These are phyloP conservation scores for Raphidocelis subcapitata DNA, from an alignment of 139 green algal genomes.

Conservation along the genomic window DNA sequence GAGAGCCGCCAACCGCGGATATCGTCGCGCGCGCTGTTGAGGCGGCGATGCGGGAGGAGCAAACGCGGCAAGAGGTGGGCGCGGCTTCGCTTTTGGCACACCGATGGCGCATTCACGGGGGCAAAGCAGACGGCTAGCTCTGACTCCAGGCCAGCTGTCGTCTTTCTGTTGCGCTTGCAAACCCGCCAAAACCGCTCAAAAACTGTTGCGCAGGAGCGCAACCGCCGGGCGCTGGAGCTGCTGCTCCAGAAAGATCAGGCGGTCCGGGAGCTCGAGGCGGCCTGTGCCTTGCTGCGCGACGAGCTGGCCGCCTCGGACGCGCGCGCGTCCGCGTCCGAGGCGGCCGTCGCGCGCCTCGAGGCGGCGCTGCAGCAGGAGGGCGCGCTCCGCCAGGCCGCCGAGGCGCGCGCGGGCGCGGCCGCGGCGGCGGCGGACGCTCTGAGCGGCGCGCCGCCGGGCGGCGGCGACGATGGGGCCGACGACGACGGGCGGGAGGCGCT, in stretches of 20 bases:
- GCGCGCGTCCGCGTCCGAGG: neutral
- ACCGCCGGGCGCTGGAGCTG: conserved; percentile 42
- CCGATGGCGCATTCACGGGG: neutral
- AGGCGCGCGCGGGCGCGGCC: too few species aligned
- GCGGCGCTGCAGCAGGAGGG: neutral
- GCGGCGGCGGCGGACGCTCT: too few species aligned
- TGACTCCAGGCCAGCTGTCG: neutral
- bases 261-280: conserved; percentile 33
- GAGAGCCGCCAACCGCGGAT: conserved; percentile 30
- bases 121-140: neutral
- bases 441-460: neutral
- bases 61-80: conserved; percentile 23
- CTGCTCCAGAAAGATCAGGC: conserved; percentile 39
- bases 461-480: neutral
- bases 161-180: neutral
- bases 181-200: neutral
- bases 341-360: neutral
- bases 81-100: neutral
- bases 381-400: too few species aligned
- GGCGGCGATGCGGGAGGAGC: conserved; percentile 31
- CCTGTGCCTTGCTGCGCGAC: neutral
- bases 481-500: neutral
- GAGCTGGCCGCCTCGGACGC: conserved; percentile 19
- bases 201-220: conserved; percentile 8
- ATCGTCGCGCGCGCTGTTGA: conserved; percentile 26